phyloP scores from a whole-genome alignment of 306 rosid species.

The Chamaecrista fasciculata region DNA sequence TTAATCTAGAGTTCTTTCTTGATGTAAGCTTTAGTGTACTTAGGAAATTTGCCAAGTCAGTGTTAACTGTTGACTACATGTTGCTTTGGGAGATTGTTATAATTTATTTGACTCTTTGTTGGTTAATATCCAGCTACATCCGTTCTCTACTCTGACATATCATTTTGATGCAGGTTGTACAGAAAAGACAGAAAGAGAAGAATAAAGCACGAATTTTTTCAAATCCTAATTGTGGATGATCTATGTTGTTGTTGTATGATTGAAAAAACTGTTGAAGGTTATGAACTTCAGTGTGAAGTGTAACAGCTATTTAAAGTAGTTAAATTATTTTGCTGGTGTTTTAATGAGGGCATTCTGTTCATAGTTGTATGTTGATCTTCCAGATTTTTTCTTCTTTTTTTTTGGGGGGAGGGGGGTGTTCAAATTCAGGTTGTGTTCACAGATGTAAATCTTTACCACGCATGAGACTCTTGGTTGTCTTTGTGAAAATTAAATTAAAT shows the following conservation, averaged over 20 bases:
- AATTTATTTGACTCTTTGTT: neutral
- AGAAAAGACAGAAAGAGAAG: conserved; percentile 48
- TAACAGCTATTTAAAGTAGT: conserved; percentile 36
- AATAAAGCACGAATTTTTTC: conserved; percentile 31
- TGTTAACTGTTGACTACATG: conserved; percentile 13
- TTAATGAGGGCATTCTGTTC: conserved; percentile 11
- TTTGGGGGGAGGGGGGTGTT: neutral
- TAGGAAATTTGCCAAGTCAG: conserved; percentile 2
- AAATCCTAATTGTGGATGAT: conserved; percentile 30
- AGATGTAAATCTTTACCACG: conserved; percentile 41
- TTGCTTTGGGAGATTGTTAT: neutral
- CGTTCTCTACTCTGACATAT: conserved; percentile 17
- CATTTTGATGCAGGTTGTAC: conserved; percentile 62
- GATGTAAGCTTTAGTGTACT: neutral
- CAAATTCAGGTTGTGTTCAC: neutral
- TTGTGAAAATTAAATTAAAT: conserved; percentile 32
- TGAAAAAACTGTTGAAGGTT: conserved; percentile 38
- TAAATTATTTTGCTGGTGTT: conserved; percentile 30
- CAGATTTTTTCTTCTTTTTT: conserved; percentile 19
- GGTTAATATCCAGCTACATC: neutral
- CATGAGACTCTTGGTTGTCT: conserved; percentile 20
- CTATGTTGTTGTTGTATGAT: conserved; percentile 51
- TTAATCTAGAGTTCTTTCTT: neutral
- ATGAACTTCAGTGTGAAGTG: conserved; percentile 47
- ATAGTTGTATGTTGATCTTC: conserved; percentile 33